Base-by-base conservation (phyloP, 1,284 basidiomycete species). In the Austroboletus novae-zelandiae region DNA sequence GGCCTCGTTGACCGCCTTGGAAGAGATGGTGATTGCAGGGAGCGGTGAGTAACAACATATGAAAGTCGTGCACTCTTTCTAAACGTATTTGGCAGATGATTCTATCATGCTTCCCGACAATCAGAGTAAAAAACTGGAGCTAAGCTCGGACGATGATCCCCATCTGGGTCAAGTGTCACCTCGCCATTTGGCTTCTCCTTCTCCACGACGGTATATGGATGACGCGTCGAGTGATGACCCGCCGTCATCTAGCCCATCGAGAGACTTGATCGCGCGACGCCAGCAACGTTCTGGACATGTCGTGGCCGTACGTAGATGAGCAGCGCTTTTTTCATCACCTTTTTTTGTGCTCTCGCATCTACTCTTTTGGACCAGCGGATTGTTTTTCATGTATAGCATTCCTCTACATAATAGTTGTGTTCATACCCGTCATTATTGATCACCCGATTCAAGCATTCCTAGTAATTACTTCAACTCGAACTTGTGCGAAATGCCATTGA, bases 151-250 rank as follows among this genome's bases (percentile, higher is more conserved):
- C 56, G 83, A 88, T 52, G 79, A 83, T 52, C 76, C 75, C 1
- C 73, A 74, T 56, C 52, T 80, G 23, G 83, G 83, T 1, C 81
- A 84, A 64, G 80, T 85, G n/a, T 86, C 83, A 0, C 84, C 85
- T 20, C 77, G 78, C 52, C 81, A 82, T 57, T 64, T 87, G 25
- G 77, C 80, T 37, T 88, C 85, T 9, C 84, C 85, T 8, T 73
- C 71, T 23, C 67, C 75, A 29, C 76, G 72, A 37, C 74, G 75
- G 37, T 46, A 66, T n/a, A 56, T 65, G 51, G 57, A 61, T 35
- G 70, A 76, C 48, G 60, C 64, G 4, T 67, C 71, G 8, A 72
- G 74, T 58, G 79, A 80, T 57, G 79, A 79, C 46, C 48, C 63
- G 48, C 67, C 69, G 4, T 70, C 66, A 18, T 65, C 63, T 29